A percentile compares a stretch with the other conserved stretches of the same genome.
Evolutionary conservation across 257 asterid genomes (phyloP).

Genomic region (Rhazya stricta): DNA sequence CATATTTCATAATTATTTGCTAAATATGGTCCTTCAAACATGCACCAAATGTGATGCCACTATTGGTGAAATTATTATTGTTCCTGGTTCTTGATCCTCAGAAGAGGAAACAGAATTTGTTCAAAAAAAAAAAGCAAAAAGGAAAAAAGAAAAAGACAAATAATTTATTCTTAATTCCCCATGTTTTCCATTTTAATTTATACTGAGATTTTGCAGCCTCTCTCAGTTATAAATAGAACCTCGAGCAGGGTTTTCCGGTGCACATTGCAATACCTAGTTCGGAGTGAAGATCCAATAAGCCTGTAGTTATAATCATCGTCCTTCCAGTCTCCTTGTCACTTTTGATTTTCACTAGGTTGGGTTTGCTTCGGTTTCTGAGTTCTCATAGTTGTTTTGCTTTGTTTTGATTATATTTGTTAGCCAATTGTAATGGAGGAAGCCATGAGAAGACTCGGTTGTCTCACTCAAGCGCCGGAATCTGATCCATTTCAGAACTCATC

Average conservation of each 20-base stretch:
- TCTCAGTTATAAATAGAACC: constrained; percentile 19
- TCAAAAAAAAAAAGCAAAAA: not conserved
- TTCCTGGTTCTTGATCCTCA: too few relatives aligned
- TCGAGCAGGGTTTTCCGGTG: not conserved
- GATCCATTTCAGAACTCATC: constrained; percentile 20
- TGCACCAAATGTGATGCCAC: too few relatives aligned
- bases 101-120: too few relatives aligned
- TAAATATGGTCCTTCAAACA: too few relatives aligned
- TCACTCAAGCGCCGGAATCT: constrained; percentile 23
- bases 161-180: not conserved
- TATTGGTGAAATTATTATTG: too few relatives aligned
- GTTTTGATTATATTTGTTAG: not conserved
- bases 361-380: constrained; percentile 11
- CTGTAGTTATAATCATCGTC: not conserved
- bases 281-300: not conserved
- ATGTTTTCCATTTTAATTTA: not conserved
- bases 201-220: not conserved
- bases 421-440: constrained; percentile 70
- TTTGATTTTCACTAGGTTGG: not conserved
- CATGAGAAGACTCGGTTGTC: constrained; percentile 55
- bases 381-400: not conserved
- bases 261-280: not conserved
- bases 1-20: too few relatives aligned
- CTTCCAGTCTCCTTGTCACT: not conserved
- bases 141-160: not conserved